Conservation (phyloP, 202 grass and related monocot genomes). For the Elaeis oleifera region DNA sequence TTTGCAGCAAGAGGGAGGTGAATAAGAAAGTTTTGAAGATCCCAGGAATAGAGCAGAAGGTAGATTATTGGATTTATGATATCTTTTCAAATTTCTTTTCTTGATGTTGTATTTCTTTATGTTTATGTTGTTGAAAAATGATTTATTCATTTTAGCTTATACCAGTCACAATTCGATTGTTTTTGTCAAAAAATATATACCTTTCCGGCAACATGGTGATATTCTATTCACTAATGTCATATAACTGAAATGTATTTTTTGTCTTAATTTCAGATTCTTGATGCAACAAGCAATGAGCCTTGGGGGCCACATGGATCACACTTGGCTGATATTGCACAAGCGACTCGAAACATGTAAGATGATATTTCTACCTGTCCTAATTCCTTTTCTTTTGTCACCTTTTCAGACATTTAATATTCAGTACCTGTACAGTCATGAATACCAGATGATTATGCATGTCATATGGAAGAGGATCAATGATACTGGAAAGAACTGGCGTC, state of each 20-base stretch:
- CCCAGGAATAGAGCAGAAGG: constrained; percentile 83
- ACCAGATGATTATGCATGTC: constrained; percentile 91
- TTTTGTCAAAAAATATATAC: not conserved
- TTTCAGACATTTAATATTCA: constrained; percentile 11
- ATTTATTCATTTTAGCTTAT: not conserved
- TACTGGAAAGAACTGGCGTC: constrained; percentile 97
- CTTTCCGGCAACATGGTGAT: no score
- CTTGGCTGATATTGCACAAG: constrained; percentile 81
- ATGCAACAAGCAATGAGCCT: constrained; percentile 94
- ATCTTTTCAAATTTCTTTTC: not conserved
- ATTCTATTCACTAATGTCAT: no score
- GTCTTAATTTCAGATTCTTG: constrained; percentile 53
- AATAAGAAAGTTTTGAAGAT: constrained; percentile 99
- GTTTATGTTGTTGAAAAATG: not conserved
- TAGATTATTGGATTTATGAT: constrained; percentile 11
- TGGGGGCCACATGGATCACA: constrained; percentile 97
- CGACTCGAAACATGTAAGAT: constrained; percentile 67
- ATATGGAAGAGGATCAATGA: constrained; percentile 99
- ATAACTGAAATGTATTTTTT: no score
- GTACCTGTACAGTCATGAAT: constrained; percentile 65
- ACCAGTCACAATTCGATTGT: not conserved
- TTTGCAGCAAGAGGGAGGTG: constrained; percentile 81
- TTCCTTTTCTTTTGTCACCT: not conserved
- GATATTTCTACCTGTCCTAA: not conserved
- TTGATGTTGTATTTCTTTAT: no score